Conservation (phyloP, 495 filamentous ascomycete species). For the Terfezia boudieri region DNA sequence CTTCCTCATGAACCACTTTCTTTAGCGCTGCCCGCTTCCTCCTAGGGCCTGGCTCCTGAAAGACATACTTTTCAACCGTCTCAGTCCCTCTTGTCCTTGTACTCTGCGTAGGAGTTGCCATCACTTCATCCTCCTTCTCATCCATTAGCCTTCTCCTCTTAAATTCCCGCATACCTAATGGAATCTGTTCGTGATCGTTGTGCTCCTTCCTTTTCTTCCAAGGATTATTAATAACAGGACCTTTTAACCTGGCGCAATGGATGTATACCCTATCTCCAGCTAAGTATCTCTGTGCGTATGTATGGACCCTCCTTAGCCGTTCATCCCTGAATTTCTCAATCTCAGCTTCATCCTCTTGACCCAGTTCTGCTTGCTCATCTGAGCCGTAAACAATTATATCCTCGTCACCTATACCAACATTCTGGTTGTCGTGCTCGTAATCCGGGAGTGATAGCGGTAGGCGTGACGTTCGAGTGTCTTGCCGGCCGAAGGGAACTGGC, state of each 20-base stretch:
- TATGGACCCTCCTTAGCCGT: neutral
- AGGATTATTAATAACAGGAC: slow-evolving; percentile 15
- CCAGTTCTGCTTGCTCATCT: neutral
- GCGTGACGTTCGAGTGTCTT: neutral
- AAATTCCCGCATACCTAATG: neutral
- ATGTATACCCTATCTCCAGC: slow-evolving; percentile 13
- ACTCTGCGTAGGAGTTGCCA: slow-evolving; percentile 2
- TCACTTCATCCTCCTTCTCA: slow-evolving; percentile 5
- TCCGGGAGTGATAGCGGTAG: neutral
- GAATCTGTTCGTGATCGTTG: too few species aligned
- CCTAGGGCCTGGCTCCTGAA: too few species aligned
- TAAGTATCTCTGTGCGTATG: slow-evolving; percentile 12
- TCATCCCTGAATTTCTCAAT: neutral
- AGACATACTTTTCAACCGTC: too few species aligned
- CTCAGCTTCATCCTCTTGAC: neutral
- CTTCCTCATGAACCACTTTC: neutral
- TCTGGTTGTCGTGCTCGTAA: neutral
- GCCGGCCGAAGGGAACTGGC: slow-evolving; percentile 1
- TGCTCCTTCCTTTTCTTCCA: slow-evolving; percentile 6
- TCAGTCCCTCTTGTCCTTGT: too few species aligned
- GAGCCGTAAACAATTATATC: neutral
- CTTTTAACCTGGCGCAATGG: slow-evolving; percentile 12
- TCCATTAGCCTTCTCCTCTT: slow-evolving; percentile 5
- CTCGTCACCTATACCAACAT: neutral
- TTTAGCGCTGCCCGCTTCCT: too few species aligned